Evolutionary conservation across 352 stramenopile species (phyloP).

Genomic region (Globisporangium parvum): DNA sequence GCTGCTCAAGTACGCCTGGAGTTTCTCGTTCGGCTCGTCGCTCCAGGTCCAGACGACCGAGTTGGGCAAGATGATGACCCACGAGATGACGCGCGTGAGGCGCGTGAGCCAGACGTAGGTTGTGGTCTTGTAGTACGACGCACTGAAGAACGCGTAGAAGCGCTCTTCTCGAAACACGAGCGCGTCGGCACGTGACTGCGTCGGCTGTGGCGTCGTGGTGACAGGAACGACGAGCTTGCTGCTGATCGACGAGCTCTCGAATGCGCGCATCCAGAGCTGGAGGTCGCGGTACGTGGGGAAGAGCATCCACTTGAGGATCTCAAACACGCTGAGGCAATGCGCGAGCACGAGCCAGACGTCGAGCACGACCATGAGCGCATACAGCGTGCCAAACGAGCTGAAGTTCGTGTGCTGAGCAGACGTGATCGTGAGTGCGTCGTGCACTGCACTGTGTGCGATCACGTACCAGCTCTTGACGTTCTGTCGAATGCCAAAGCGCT

Average conservation of each 20-base stretch:
- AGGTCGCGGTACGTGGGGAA: slow-evolving; percentile 16
- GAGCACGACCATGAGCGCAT: slow-evolving; percentile 18
- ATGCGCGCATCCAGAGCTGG: slow-evolving; percentile 19
- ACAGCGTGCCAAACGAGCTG: slow-evolving; percentile 15
- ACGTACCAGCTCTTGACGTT: slow-evolving; percentile 18
- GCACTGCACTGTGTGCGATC: slow-evolving; percentile 2
- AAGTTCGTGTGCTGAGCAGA: slow-evolving; percentile 14
- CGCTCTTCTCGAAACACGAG: slow-evolving; percentile 13
- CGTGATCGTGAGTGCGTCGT: slow-evolving; percentile 1
- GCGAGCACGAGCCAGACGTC: slow-evolving; percentile 15
- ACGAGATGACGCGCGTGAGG: slow-evolving; percentile 32
- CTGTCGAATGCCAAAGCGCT: slow-evolving; percentile 17
- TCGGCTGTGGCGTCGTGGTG: background rate
- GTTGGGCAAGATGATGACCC: slow-evolving; percentile 50
- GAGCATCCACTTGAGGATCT: slow-evolving; percentile 23
- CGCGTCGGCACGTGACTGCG: background rate
- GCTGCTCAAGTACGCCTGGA: slow-evolving; percentile 36
- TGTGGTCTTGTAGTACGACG: slow-evolving; percentile 20
- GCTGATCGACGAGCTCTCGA: slow-evolving; percentile 6
- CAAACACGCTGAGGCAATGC: slow-evolving; percentile 19
- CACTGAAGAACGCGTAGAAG: slow-evolving; percentile 26
- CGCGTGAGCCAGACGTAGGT: slow-evolving; percentile 18
- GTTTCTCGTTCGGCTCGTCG: slow-evolving; percentile 15
- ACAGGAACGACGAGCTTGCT: slow-evolving; percentile 5
- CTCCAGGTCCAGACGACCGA: slow-evolving; percentile 40